Evolutionary conservation across 371 early-diverging fungal species (phyloP), one percentile per base, ranked within the genome.

Genomic region (Mortierella sp.): DNA sequence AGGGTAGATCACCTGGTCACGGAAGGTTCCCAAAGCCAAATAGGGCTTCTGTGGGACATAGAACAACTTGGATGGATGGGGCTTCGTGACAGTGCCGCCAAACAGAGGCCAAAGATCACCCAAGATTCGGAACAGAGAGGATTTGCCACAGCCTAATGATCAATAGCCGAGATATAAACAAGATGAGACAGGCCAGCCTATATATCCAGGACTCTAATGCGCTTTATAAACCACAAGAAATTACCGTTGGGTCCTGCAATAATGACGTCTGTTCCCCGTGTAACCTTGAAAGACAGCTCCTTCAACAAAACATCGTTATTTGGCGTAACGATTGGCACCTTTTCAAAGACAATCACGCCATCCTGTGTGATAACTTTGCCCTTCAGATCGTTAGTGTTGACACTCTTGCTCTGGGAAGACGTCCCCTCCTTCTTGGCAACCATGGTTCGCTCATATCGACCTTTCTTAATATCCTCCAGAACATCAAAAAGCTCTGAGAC

Each of bases 31-130:
- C 52, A 95, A 74, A 28, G 96, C 92, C 76, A 98, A 88, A 77
- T 97, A 98, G 8, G 98, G 97, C 69, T 96, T 92, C 84, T 97
- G 97, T 32, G 98, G 97, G 16, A 98, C 94, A 84, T 97, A 98
- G 74, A 98, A 97, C 58, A 98, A 88, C 70, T 94, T 88, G 74
- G 87, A 86, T 38, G 92, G 86, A 69, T 89, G 87, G 40, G 97
- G 97, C 75, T 96, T 95, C 11, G 90, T 90, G 67, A 97, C 89
- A 3, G 87, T 91, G 40, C 97, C 97, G 71, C 92, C 94, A 74
- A 93, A 94, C 62, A 94, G 81, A 2, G 95, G 95, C 96, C 96
- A 96, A 71, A 98, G 86, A 21, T 96, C 97, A 50, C 96, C 96
- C 28, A 98, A 87, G 74, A 97, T 97, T 70, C 97, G 93, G 92